These are phyloP conservation scores for Echeveria elegans DNA, from an alignment of 164 flowering plant species.

Conservation along the genomic window DNA sequence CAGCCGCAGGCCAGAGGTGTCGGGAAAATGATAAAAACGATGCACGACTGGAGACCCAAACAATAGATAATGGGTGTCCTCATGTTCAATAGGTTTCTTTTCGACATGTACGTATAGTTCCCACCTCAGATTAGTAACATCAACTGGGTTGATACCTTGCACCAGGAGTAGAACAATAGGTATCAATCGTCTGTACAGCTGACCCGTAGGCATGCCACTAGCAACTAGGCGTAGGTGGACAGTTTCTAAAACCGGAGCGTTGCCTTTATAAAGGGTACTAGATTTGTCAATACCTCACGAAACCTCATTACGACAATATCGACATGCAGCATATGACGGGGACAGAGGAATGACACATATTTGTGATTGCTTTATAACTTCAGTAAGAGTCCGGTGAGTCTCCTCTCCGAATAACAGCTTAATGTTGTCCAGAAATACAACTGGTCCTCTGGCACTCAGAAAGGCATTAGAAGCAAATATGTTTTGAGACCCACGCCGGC, in stretches of 20 bases:
- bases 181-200: slow-evolving; percentile 65
- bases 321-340: too few relatives aligned
- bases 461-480: too few relatives aligned
- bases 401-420: too few relatives aligned
- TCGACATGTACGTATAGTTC: slow-evolving; percentile 60
- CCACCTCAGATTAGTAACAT: slow-evolving; percentile 77
- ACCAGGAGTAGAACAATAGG: slow-evolving; percentile 89
- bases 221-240: slow-evolving; percentile 30
- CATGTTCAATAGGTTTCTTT: slow-evolving; percentile 30
- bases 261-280: background rate
- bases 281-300: background rate
- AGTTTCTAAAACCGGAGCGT: background rate
- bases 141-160: slow-evolving; percentile 95
- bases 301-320: too few relatives aligned
- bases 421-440: too few relatives aligned
- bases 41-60: slow-evolving; percentile 76
- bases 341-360: too few relatives aligned
- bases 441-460: too few relatives aligned
- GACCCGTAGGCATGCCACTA: slow-evolving; percentile 46
- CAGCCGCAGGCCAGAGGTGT: slow-evolving; percentile 59
- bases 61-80: slow-evolving; percentile 24
- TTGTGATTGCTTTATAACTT: too few relatives aligned
- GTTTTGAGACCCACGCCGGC: slow-evolving; percentile 99
- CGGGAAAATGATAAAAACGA: slow-evolving; percentile 76
- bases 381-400: too few relatives aligned